phyloP scores from a whole-genome alignment of 176 grass and related monocot species.

The Oryza punctata region DNA sequence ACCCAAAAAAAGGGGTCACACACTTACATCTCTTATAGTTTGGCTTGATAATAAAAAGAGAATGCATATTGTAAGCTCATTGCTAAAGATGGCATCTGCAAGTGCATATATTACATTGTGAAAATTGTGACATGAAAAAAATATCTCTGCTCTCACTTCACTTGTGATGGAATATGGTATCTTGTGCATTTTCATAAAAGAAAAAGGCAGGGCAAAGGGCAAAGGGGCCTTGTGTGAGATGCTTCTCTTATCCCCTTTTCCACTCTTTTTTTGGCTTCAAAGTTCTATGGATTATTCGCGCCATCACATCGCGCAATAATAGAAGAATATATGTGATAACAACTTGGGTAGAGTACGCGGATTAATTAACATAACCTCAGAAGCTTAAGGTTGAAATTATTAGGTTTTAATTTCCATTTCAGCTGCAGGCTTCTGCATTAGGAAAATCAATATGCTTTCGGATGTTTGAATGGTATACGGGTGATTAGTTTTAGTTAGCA shows the following conservation, averaged over 20 bases:
- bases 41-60: neutral
- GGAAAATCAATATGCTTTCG: conserved; percentile 19
- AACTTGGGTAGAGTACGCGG: conserved; percentile 23
- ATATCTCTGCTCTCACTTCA: conserved; percentile 26
- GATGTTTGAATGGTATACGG: conserved; percentile 23
- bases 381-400: conserved; percentile 14
- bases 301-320: conserved; percentile 55
- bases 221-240: conserved; percentile 41
- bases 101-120: neutral
- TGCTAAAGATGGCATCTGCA: conserved; percentile 21
- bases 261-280: conserved; percentile 20
- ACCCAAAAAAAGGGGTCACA: conserved; percentile 28
- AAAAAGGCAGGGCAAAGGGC: conserved; percentile 41
- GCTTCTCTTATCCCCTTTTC: conserved; percentile 43
- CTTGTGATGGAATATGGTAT: conserved; percentile 39
- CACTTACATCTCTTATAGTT: neutral
- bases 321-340: conserved; percentile 51
- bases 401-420: conserved; percentile 3
- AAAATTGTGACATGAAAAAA: neutral
- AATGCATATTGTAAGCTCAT: neutral
- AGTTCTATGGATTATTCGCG: conserved; percentile 44
- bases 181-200: conserved; percentile 36
- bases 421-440: conserved; percentile 42
- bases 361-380: conserved; percentile 18
- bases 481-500: neutral